A percentile compares a stretch with the other conserved stretches of the same genome.
Conservation (phyloP, 768 basidiomycete genomes). For the Postia placenta region DNA sequence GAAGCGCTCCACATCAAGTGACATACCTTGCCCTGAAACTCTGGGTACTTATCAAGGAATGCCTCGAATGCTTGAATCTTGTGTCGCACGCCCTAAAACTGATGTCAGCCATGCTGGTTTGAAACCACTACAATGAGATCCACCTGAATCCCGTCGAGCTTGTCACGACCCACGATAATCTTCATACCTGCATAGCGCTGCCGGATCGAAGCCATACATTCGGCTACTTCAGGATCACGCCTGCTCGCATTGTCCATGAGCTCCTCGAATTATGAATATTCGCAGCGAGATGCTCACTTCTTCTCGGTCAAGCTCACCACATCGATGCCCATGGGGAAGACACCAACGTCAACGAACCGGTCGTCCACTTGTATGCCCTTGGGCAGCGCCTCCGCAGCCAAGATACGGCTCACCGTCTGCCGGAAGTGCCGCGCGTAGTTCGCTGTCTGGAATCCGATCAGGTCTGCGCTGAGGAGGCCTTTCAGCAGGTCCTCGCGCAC, state of each 20-base stretch:
- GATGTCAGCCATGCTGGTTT: not conserved
- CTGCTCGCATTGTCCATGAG: constrained; percentile 27
- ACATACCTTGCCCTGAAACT: constrained; percentile 59
- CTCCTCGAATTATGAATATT: not conserved
- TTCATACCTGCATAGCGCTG: constrained; percentile 85
- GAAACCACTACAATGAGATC: constrained; percentile 4
- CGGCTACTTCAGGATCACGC: constrained; percentile 68
- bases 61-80: constrained; percentile 80
- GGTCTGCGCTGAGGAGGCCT: constrained; percentile 89
- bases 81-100: constrained; percentile 60
- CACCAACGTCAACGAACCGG: constrained; percentile 77
- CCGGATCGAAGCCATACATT: constrained; percentile 75
- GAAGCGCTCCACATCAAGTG: not conserved
- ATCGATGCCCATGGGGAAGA: constrained; percentile 91
- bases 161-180: constrained; percentile 83
- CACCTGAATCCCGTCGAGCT: constrained; percentile 80
- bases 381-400: constrained; percentile 75
- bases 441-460: constrained; percentile 89
- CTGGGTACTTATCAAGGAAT: constrained; percentile 75
- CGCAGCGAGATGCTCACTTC: constrained; percentile 36
- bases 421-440: constrained; percentile 81
- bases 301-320: constrained; percentile 60
- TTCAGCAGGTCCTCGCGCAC: constrained; percentile 71
- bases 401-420: constrained; percentile 76
- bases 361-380: constrained; percentile 72